Evolutionary conservation across 2,329 filamentous ascomycete species (phyloP), one percentile per base, ranked within the genome.

Genomic region (Helotiales sp.): DNA sequence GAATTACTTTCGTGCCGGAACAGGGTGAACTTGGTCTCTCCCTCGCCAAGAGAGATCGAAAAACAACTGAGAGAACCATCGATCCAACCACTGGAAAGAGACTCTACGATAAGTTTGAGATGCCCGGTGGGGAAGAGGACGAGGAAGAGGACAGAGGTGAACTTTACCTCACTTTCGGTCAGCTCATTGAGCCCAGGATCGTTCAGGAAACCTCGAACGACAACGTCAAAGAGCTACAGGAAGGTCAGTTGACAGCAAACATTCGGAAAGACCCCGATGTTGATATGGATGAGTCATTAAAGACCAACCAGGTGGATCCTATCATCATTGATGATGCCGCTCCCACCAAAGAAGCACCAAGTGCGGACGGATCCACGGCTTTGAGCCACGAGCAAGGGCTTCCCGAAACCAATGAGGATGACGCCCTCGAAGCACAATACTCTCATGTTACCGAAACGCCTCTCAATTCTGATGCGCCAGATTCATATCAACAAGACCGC

Each of bases 51-150:
- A 86, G 91, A 30, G 91, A 96, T 75, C 82, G 90, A 57, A 79
- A 84, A 13, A 78, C 84, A 5, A 84, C 86, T 63, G 77, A 88
- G 69, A 89, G 86, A 73, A 77, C 80, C 20, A 89, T 88, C 70
- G 89, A 95, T 72, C 84, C 88, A 11, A 79, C 85, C 45, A 89
- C 91, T 0, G 93, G 93, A 0, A 83, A 91, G 69, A 85, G 93
- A 10, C 79, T 93, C 10, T 97, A 95, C 73, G 88, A 86, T 69
- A 91, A 89, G 66, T 96, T 96, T 71, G 93, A 96, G 73, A 88
- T 89, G 72, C 90, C 90, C 7, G 85, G 88, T 8, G 85, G 88
- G 11, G 87, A 87, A 13, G 86, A 86, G 0, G 80, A 79, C 1
- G 83, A 84, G 15, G 82, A 82, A 10, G 79, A 78, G 2, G 80